These are phyloP conservation scores for Phoenix roebelenii DNA, from an alignment of 176 grass and related monocot genomes.

Conservation along the genomic window DNA sequence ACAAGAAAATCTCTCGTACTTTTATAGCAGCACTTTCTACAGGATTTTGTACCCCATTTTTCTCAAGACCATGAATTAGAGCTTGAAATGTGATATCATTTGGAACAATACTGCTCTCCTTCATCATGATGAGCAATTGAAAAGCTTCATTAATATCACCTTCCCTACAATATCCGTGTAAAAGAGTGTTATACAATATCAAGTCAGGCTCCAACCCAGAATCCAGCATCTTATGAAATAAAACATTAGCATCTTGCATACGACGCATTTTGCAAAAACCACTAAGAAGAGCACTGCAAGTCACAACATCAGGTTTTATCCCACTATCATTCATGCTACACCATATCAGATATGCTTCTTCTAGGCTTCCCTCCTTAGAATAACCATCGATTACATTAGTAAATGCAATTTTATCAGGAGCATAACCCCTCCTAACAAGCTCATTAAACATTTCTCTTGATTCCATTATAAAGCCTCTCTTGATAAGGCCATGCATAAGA, in stretches of 20 bases:
- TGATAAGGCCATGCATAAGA: conserved; percentile 19
- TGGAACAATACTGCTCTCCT: conserved; percentile 8
- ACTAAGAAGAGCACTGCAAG: conserved; percentile 13
- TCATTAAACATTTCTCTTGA: conserved; percentile 22
- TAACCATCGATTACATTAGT: conserved; percentile 19
- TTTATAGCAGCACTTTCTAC: conserved; percentile 4
- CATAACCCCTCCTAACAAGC: conserved; percentile 13
- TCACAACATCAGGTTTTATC: conserved; percentile 22
- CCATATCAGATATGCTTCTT: conserved; percentile 28
- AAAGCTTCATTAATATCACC: conserved; percentile 13
- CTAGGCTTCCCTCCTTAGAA: conserved; percentile 14
- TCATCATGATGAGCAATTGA: conserved; percentile 15
- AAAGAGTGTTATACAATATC: conserved; percentile 16
- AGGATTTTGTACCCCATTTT: conserved; percentile 16
- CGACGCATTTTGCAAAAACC: conserved; percentile 16
- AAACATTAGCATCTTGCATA: conserved; percentile 16
- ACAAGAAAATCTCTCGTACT: background rate
- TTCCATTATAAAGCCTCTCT: conserved; percentile 11
- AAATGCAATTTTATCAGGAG: conserved; percentile 14
- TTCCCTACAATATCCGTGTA: conserved; percentile 19
- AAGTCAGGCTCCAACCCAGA: conserved; percentile 20
- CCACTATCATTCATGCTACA: conserved; percentile 1
- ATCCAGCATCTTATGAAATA: conserved; percentile 27
- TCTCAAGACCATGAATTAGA: conserved; percentile 18
- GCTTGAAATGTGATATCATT: conserved; percentile 1